Evolutionary conservation across 2,329 filamentous ascomycete genomes (phyloP).

Genomic region (Aspergillus caelatus): DNA sequence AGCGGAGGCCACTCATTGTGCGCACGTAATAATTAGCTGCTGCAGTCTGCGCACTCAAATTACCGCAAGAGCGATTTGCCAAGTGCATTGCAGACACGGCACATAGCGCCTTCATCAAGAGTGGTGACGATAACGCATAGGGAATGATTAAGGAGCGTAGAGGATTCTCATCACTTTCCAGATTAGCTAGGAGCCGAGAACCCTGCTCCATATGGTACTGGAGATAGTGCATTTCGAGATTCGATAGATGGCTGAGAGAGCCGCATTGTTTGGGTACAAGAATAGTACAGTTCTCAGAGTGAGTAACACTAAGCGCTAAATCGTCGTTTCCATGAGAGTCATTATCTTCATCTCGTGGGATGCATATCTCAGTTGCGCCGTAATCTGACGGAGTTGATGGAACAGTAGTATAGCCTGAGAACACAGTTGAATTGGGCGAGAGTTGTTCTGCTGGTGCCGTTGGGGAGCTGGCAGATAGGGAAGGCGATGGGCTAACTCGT

Average conservation of each 20-base stretch:
- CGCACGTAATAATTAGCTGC: constrained; percentile 37
- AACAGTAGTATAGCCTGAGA: constrained; percentile 6
- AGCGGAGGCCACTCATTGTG: constrained; percentile 37
- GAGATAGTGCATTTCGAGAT: constrained; percentile 38
- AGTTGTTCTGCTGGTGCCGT: constrained; percentile 12
- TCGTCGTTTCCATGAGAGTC: constrained; percentile 1
- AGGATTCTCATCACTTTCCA: constrained; percentile 41
- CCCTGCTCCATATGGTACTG: constrained; percentile 41
- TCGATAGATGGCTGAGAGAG: constrained; percentile 30
- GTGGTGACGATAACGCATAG: constrained; percentile 38
- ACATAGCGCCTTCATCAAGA: constrained; percentile 41
- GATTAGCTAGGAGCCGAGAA: constrained; percentile 38
- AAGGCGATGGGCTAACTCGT: constrained; percentile 22
- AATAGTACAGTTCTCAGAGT: constrained; percentile 11
- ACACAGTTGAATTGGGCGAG: constrained; percentile 14
- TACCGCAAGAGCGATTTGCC: constrained; percentile 32
- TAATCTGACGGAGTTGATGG: constrained; percentile 7
- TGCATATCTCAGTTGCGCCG: neutral
- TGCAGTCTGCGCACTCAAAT: constrained; percentile 29
- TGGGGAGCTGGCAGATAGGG: constrained; percentile 19
- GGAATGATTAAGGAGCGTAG: constrained; percentile 40
- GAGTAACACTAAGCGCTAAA: neutral
- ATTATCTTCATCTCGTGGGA: constrained; percentile 3
- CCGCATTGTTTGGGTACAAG: constrained; percentile 20
- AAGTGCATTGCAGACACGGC: constrained; percentile 42